A percentile compares a stretch with the other conserved stretches of the same genome.
Evolutionary conservation across 2,329 filamentous ascomycete genomes (phyloP).

Genomic region (Juglanconis oblonga): DNA sequence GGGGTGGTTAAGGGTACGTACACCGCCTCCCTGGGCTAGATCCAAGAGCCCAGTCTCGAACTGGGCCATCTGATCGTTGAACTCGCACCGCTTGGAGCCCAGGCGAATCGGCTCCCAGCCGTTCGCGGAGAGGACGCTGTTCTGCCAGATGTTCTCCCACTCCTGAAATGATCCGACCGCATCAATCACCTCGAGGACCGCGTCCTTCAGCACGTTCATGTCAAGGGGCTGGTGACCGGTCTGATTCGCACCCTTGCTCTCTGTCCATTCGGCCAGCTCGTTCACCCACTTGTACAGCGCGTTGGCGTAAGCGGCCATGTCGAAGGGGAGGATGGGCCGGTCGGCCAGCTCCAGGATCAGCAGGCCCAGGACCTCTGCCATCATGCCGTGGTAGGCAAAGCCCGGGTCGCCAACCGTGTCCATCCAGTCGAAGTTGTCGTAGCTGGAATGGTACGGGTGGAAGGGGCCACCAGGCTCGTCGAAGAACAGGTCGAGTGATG

Average conservation of each 20-base stretch:
- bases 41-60: slow-evolving; percentile 87
- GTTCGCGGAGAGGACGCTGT: slow-evolving; percentile 64
- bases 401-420: slow-evolving; percentile 73
- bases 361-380: slow-evolving; percentile 77
- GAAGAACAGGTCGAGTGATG: slow-evolving; percentile 83
- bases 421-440: slow-evolving; percentile 90
- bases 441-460: slow-evolving; percentile 77
- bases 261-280: slow-evolving; percentile 63
- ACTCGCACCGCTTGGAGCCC: slow-evolving; percentile 64
- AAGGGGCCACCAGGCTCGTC: slow-evolving; percentile 30
- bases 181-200: slow-evolving; percentile 57
- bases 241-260: slow-evolving; percentile 43
- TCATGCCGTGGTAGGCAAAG: slow-evolving; percentile 74
- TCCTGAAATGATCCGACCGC: slow-evolving; percentile 64
- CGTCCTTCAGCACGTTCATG: slow-evolving; percentile 59
- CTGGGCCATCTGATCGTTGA: slow-evolving; percentile 73
- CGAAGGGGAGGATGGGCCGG: slow-evolving; percentile 76
- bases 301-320: slow-evolving; percentile 70
- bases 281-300: slow-evolving; percentile 63
- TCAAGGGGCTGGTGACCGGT: slow-evolving; percentile 39
- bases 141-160: slow-evolving; percentile 78
- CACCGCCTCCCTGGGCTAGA: slow-evolving; percentile 65
- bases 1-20: slow-evolving; percentile 50
- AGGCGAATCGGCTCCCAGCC: slow-evolving; percentile 74
- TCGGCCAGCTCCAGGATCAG: slow-evolving; percentile 85